Conservation (phyloP, 352 stramenopile genomes). For the Phytopythium vexans region DNA sequence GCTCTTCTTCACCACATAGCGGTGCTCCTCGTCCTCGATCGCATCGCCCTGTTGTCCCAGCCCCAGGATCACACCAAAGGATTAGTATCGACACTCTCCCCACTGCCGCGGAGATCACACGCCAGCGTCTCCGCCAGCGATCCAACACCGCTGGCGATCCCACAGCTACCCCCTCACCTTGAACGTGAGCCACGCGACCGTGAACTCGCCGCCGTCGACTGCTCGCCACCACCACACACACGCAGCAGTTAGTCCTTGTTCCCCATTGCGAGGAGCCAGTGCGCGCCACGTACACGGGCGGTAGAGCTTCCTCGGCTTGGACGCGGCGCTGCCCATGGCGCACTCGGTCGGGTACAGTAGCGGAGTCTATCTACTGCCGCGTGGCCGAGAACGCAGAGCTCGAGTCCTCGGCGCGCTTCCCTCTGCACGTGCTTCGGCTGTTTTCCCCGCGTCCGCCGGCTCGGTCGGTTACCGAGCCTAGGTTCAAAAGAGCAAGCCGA, state of each 20-base stretch:
- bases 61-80: no score
- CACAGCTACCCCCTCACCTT: slow-evolving; percentile 35
- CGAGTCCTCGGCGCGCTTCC: no score
- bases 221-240: slow-evolving; percentile 8
- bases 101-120: no score
- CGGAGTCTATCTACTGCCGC: no score
- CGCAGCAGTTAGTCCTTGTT: not conserved
- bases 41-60: slow-evolving; percentile 47
- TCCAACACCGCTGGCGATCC: not conserved
- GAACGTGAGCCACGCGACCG: slow-evolving; percentile 84
- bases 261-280: not conserved
- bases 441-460: no score
- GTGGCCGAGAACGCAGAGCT: no score
- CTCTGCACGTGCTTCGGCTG: no score
- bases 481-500: no score
- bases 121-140: not conserved
- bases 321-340: slow-evolving; percentile 39
- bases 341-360: not conserved
- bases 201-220: slow-evolving; percentile 80
- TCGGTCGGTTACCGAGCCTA: no score
- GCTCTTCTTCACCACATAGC: slow-evolving; percentile 62
- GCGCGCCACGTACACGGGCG: slow-evolving; percentile 39
- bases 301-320: slow-evolving; percentile 48
- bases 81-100: no score
- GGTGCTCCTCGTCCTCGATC: slow-evolving; percentile 60